These are phyloP conservation scores for Penicillium olsonii DNA, from an alignment of 2,329 filamentous ascomycete species.

Conservation along the genomic window DNA sequence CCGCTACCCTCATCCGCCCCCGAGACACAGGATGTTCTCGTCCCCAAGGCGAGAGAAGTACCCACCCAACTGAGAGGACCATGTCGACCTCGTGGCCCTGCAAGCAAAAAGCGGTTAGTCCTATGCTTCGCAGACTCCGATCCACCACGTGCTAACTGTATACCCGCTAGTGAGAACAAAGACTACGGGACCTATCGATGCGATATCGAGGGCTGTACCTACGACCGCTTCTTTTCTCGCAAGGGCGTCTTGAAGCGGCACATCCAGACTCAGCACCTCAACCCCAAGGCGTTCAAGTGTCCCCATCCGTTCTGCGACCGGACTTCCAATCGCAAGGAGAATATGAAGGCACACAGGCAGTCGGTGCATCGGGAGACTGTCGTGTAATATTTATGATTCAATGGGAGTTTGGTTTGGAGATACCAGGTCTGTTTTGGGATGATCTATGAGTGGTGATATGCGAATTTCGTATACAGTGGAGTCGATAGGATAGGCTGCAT, in stretches of 20 bases:
- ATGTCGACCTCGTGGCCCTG: not conserved
- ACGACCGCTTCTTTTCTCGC: conserved; percentile 6
- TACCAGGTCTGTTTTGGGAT: not conserved
- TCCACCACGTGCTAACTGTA: not conserved
- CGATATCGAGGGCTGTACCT: conserved; percentile 5
- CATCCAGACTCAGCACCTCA: conserved; percentile 5
- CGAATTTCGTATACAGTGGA: conserved; percentile 8
- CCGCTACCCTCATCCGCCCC: not conserved
- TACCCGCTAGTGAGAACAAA: not conserved
- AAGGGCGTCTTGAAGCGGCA: conserved; percentile 9
- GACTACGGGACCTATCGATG: not conserved
- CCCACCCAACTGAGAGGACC: not conserved
- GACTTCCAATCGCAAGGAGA: conserved; percentile 6
- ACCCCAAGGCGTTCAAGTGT: conserved; percentile 4
- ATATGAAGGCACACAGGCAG: conserved; percentile 6
- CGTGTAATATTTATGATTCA: not conserved
- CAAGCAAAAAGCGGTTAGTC: not conserved
- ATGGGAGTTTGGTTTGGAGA: not conserved
- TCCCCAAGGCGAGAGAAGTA: not conserved
- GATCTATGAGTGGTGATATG: not conserved
- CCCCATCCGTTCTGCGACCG: conserved; percentile 1
- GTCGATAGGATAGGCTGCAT: not conserved
- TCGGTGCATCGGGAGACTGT: not conserved
- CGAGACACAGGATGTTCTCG: not conserved
- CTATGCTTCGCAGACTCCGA: too few species aligned